Evolutionary conservation across 106 monocot species (phyloP).

Genomic region (Narthecium ossifragum): DNA sequence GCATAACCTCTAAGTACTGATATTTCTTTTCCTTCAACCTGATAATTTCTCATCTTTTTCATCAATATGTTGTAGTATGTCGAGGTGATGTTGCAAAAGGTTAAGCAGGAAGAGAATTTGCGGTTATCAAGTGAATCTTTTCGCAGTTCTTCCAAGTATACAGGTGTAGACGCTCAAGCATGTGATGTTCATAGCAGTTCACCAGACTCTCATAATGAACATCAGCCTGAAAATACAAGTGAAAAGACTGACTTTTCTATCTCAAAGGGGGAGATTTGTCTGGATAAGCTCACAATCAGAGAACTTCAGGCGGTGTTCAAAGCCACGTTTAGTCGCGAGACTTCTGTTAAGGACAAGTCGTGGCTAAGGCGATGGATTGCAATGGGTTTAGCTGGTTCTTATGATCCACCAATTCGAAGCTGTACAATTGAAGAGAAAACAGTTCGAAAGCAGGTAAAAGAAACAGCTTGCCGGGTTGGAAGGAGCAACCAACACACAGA

Average conservation of each 20-base stretch:
- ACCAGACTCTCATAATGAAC: neutral
- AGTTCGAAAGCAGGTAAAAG: constrained; percentile 24
- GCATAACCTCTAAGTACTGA: no score
- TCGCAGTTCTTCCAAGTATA: constrained; percentile 12
- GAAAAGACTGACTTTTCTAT: constrained; percentile 62
- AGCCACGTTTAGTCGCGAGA: constrained; percentile 71
- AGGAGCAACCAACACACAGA: constrained; percentile 6
- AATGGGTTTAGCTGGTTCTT: constrained; percentile 85
- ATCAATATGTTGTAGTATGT: no score
- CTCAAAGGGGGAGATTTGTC: constrained; percentile 49
- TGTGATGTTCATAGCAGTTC: constrained; percentile 9
- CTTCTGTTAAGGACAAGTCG: constrained; percentile 77
- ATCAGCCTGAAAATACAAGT: constrained; percentile 11
- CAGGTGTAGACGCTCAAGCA: constrained; percentile 5
- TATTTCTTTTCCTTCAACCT: no score
- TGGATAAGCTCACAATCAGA: constrained; percentile 66
- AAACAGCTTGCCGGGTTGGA: constrained; percentile 8
- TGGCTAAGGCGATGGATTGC: constrained; percentile 81
- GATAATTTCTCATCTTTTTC: no score
- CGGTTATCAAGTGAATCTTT: no score
- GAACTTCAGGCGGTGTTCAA: constrained; percentile 77
- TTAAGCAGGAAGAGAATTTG: no score
- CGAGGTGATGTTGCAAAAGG: no score
- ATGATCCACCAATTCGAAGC: constrained; percentile 39
- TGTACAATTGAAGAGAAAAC: constrained; percentile 55